Percentiles rank a stretch among this genome's conserved stretches.
These are phyloP conservation scores for Salix dunnii DNA, from an alignment of 345 rosid species.

Conservation along the genomic window DNA sequence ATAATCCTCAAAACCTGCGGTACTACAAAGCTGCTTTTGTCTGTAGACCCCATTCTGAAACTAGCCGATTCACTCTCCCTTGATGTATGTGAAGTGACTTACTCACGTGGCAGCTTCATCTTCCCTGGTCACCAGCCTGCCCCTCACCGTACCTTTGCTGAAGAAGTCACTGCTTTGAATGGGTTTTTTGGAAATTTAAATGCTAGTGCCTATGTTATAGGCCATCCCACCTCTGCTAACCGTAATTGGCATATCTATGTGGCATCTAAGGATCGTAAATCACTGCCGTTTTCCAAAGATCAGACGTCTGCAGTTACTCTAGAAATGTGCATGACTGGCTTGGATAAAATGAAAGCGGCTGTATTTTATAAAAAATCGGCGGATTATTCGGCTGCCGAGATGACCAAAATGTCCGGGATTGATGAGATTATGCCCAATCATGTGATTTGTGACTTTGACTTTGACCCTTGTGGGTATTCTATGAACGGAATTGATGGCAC, in stretches of 20 bases:
- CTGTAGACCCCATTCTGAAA: slow-evolving; percentile 47
- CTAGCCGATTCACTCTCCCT: slow-evolving; percentile 48
- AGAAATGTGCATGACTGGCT: slow-evolving; percentile 83
- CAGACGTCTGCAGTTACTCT: slow-evolving; percentile 32
- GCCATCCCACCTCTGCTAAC: slow-evolving; percentile 30
- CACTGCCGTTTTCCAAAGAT: neutral
- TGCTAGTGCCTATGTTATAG: slow-evolving; percentile 46
- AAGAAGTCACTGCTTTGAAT: slow-evolving; percentile 55
- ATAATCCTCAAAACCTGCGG: slow-evolving; percentile 80
- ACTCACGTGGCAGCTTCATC: slow-evolving; percentile 81
- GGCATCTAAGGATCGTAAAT: slow-evolving; percentile 26
- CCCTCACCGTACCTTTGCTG: slow-evolving; percentile 71
- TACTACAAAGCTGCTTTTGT: slow-evolving; percentile 63
- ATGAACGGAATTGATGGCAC: slow-evolving; percentile 64
- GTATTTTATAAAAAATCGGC: slow-evolving; percentile 47
- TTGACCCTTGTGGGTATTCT: slow-evolving; percentile 80
- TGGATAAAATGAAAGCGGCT: slow-evolving; percentile 50
- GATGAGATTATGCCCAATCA: slow-evolving; percentile 55
- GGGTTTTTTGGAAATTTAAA: slow-evolving; percentile 39
- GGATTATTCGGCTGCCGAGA: slow-evolving; percentile 31
- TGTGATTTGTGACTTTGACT: slow-evolving; percentile 61
- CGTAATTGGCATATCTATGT: slow-evolving; percentile 66
- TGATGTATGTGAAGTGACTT: slow-evolving; percentile 38
- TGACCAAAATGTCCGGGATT: slow-evolving; percentile 65
- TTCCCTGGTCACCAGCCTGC: slow-evolving; percentile 67